Evolutionary conservation across 306 rosid genomes (phyloP).

Genomic region (Quercus alba): DNA sequence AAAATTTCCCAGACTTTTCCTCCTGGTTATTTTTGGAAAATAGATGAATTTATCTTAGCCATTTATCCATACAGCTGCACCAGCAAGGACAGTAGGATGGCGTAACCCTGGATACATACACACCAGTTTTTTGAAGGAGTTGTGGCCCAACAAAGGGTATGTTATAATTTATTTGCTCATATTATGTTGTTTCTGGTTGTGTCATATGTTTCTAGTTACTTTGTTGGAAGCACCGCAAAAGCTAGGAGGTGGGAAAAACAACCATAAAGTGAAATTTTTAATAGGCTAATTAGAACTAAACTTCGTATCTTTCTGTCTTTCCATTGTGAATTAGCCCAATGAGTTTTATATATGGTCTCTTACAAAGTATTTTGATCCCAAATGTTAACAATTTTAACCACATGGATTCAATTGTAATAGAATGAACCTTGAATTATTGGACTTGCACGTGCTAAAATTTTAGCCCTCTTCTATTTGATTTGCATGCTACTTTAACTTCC

Average conservation of each 20-base stretch:
- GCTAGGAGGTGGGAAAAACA: too few relatives aligned
- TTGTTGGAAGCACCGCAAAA: background rate
- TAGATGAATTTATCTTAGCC: conserved; percentile 7
- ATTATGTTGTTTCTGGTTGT: conserved; percentile 13
- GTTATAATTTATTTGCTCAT: conserved; percentile 9
- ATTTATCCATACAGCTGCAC: conserved; percentile 57
- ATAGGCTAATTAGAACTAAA: too few relatives aligned
- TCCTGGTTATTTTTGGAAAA: background rate
- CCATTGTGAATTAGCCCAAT: too few relatives aligned
- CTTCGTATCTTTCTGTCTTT: too few relatives aligned
- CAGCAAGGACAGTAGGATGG: conserved; percentile 96
- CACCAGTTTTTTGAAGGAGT: conserved; percentile 74
- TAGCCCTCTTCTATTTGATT: background rate
- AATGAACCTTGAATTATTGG: background rate
- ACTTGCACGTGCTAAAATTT: background rate
- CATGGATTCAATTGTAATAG: background rate
- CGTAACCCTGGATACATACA: conserved; percentile 93
- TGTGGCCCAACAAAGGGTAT: conserved; percentile 85
- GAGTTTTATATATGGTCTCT: too few relatives aligned
- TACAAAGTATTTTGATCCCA: background rate
- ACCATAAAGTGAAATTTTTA: too few relatives aligned
- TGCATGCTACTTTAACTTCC: background rate
- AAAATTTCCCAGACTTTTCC: too few relatives aligned
- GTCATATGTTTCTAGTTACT: background rate
- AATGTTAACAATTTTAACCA: background rate